Base-by-base conservation (phyloP, 257 asterid species). In the Primulina tabacum region DNA sequence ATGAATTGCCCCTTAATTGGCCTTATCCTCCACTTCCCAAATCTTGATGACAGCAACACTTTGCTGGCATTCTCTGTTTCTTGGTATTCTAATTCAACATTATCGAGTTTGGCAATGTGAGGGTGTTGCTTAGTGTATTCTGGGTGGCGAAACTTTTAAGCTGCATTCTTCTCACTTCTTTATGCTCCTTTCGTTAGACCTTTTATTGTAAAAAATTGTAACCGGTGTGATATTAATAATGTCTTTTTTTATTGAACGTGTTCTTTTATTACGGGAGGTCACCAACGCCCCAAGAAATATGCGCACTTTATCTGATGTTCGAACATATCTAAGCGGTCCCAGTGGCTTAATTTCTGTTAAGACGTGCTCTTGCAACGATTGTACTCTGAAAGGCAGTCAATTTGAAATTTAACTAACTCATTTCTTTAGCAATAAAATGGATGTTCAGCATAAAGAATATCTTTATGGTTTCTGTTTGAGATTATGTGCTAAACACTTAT, bases 401-500 rank as follows among this genome's bases (percentile, higher is more conserved):
- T 43, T 38, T 43, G n/a, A 43, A 43, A 12, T 43, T 12, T 10
- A 43, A 43, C n/a, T 43, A 43, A 14, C n/a, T 43, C 6, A 2
- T 12, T 43, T 11, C n/a, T 43, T 43, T 43, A 21, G 50, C 11
- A 33, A 33, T 53, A 61, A 28, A 55, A 50, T 26, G 14, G 32
- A 12, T 62, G 18, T n/a, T 37, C n/a, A 18, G 4, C 26, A 3
- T 21, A 7, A 30, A 40, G 43, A 50, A 38, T 12, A 35, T n/a
- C 21, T 68, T 11, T 68, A 32, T 24, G 32, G 37, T 69, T 69
- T 26, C 29, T 58, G 38, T 9, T 14, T 17, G 58, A 56, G 63
- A 8, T 17, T 38, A 16, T 62, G 12, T 33, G 29, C 37, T 11
- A 18, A 14, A 43, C 12, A 20, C 17, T 11, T 38, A 38, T 69